Evolutionary conservation across 352 stramenopile genomes (phyloP), one percentile per base, ranked within the genome.

Genomic region (Phytopythium vexans): DNA sequence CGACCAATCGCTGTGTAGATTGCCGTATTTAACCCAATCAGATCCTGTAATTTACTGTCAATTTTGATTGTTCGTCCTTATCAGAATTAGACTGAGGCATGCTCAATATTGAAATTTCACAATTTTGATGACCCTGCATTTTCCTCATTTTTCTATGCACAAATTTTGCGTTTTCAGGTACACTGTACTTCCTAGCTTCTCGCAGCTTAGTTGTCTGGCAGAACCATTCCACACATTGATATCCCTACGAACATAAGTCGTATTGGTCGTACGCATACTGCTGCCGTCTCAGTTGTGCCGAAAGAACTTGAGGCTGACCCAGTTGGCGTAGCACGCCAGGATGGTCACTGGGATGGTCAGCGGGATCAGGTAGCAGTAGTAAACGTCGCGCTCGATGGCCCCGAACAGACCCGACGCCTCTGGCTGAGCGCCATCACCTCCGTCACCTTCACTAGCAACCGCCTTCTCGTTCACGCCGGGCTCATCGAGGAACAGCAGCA

Each of bases 231-330:
- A 2, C 21, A 27, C 21, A 27, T 39, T 41, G 40, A 21, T 11
- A 52, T 27, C 49, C 32, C 6, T 41, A 45, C 6, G 6, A 43
- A 32, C 16, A 52, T 4, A 52, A 35, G 14, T 35, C 16, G 39
- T 10, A 21, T 6, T 4, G 4, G 8, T n/a, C 15, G 12, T 0
- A 5, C 15, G 3, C 15, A 0, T 6, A 9, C 8, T n/a, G 0
- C 8, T 1, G 6, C 8, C n/a, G 32, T 16, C 3, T 64, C 72
- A 90, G 38, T 90, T 92, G 62, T 92, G 80, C 15, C 80, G 80
- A 62, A 92, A 92, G 67, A 90, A 92, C 66, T 92, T 92, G 67
- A 90, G 76, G 58, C 82, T 87, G 57, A 90, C 80, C 82, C 82
- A 93, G 51, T 89, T 89, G 46, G 75, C 63, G 60, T 91, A 91